These are phyloP conservation scores for Carex pumila DNA, from an alignment of 176 grass and related monocot species.

Conservation along the genomic window DNA sequence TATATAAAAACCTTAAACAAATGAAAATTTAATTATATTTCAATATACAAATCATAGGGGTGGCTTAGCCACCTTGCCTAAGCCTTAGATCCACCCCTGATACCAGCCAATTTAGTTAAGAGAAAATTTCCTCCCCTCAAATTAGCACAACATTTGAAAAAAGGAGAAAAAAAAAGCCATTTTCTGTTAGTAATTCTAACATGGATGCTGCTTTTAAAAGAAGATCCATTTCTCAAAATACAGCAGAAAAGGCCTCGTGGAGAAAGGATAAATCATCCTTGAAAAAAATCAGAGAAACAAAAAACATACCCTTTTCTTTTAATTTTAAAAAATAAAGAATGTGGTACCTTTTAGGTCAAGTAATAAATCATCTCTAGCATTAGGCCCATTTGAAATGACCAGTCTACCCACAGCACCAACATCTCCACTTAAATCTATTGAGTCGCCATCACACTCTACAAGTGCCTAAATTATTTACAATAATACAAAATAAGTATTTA, in stretches of 20 bases:
- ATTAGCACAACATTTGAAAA: background rate
- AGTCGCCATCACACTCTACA: conserved; percentile 94
- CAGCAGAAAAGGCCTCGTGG: background rate
- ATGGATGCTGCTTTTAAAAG: background rate
- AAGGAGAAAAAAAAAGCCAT: background rate
- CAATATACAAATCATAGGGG: too few relatives aligned
- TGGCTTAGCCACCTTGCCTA: too few relatives aligned
- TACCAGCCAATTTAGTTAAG: background rate
- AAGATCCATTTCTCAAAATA: background rate
- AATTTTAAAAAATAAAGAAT: background rate
- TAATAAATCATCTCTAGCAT: conserved; percentile 64
- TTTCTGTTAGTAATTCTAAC: background rate
- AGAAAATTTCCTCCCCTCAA: background rate
- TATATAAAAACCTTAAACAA: too few relatives aligned
- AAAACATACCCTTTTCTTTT: conserved; percentile 2
- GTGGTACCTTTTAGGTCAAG: conserved; percentile 84
- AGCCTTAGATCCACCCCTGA: too few relatives aligned
- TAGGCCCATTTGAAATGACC: conserved; percentile 64
- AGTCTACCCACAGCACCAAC: conserved; percentile 80
- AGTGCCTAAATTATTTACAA: conserved; percentile 54
- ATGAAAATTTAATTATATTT: too few relatives aligned
- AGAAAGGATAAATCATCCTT: background rate
- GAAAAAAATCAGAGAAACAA: background rate
- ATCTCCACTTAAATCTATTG: conserved; percentile 95
- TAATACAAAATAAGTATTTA: conserved; percentile 4